Base-by-base conservation (phyloP, 2,329 filamentous ascomycete species). In the Pseudogymnoascus sp. region DNA sequence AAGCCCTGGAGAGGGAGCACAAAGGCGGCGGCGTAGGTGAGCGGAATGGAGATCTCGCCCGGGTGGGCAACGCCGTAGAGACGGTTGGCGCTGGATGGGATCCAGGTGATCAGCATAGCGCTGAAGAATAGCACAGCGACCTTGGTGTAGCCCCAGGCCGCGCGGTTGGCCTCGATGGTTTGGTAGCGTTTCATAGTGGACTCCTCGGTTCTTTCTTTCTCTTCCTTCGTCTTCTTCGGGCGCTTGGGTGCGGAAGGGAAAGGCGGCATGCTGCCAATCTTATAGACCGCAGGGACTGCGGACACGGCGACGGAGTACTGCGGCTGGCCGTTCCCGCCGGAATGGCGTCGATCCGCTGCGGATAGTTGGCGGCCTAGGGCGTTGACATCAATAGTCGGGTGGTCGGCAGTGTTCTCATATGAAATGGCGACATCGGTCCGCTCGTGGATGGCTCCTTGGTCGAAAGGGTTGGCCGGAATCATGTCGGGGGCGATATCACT, bases 1-100 rank as follows among this genome's bases (percentile, higher is more conserved):
- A 92, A 89, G 0, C 91, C 91, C 71, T 95, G 91, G 0, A 92
- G 80, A 0, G 91, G 90, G 7, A 95, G 80, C 0, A 94, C 90
- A 41, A 91, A 81, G 0, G 88, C 85, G 21, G 88, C 87, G 66
- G 86, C 82, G 66, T 88, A 85, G 68, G 90, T 85, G 25, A 94
- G 81, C 0, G 80, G 77, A 29, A 86, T 80, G 6, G 78, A 81
- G 0, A 81, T 74, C 3, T 79, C 63, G 27, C 81, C 74, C 0
- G 80, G 76, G 68, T 88, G 78, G 7, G 85, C 78, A 13, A 92
- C 78, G 3, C 84, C 84, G 74, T 89, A 92, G 13, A 92, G 82
- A 8, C 91, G 82, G 72, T 95, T 94, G 64, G 88, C 81, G 21
- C 86, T 90, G 1, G 89, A 92, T 1, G 84, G 91, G 63, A 92